phyloP scores from a whole-genome alignment of 2,329 filamentous ascomycete genomes.

The Cladosporium sphaerospermum region DNA sequence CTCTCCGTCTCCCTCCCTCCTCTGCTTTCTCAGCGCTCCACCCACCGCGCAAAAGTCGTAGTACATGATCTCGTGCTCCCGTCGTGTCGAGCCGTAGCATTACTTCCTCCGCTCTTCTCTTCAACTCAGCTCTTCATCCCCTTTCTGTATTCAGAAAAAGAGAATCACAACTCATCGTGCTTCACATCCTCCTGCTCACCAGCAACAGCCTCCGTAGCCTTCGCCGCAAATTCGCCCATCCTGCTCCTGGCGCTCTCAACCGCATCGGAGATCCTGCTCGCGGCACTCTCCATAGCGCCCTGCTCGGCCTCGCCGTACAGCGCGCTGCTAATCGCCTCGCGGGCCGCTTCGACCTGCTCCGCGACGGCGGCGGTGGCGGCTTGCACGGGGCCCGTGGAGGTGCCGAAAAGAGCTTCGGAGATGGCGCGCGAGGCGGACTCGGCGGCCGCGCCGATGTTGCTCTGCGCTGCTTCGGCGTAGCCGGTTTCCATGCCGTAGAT shows the following conservation, averaged over 20 bases:
- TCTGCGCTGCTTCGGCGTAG: slow-evolving; percentile 49
- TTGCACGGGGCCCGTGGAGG: slow-evolving; percentile 39
- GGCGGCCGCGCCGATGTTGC: slow-evolving; percentile 49
- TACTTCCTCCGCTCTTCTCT: too few species aligned
- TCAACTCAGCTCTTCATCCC: too few species aligned
- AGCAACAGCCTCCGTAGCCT: slow-evolving; percentile 7
- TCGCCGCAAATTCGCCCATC: slow-evolving; percentile 2
- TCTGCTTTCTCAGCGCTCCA: too few species aligned
- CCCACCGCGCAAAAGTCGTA: too few species aligned
- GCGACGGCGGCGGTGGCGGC: slow-evolving; percentile 42
- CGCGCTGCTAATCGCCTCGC: slow-evolving; percentile 39
- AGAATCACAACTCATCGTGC: slow-evolving; percentile 5
- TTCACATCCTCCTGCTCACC: not conserved
- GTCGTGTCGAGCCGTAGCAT: not conserved
- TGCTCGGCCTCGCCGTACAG: slow-evolving; percentile 46
- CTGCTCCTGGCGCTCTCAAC: slow-evolving; percentile 16
- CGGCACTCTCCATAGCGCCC: slow-evolving; percentile 41
- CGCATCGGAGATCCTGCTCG: slow-evolving; percentile 36
- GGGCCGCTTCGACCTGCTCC: slow-evolving; percentile 43
- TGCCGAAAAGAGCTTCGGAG: slow-evolving; percentile 53
- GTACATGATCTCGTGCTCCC: not conserved
- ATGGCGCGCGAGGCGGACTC: slow-evolving; percentile 51
- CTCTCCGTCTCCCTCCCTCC: too few species aligned
- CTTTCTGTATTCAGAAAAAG: not conserved
- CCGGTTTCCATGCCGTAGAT: slow-evolving; percentile 50